These are phyloP conservation scores for Podaxis rugospora DNA, from an alignment of 768 basidiomycete genomes.

Conservation along the genomic window DNA sequence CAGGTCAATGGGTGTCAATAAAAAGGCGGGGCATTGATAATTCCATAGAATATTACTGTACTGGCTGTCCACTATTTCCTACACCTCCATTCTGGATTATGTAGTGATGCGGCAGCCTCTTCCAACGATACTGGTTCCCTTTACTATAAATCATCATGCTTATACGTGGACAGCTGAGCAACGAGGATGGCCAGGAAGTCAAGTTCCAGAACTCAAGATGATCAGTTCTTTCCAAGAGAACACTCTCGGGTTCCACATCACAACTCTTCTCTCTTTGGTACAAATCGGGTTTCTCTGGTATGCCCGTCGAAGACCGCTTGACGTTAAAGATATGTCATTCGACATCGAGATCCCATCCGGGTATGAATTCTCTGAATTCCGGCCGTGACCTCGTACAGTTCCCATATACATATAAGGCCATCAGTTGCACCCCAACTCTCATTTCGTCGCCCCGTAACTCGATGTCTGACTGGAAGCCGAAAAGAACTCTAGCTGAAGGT, in stretches of 20 bases:
- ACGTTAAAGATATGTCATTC: neutral
- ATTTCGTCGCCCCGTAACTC: slow-evolving; percentile 3
- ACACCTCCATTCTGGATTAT: too few species aligned
- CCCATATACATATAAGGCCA: slow-evolving; percentile 3
- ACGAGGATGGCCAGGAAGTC: too few species aligned
- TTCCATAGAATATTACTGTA: too few species aligned
- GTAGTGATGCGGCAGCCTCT: too few species aligned
- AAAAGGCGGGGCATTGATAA: too few species aligned
- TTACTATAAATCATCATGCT: too few species aligned
- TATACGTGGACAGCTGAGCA: too few species aligned
- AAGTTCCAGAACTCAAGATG: too few species aligned
- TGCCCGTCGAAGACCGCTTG: neutral
- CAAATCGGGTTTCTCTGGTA: neutral
- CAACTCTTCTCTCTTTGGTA: neutral
- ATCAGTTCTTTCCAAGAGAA: neutral
- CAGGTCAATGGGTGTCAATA: too few species aligned
- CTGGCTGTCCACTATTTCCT: too few species aligned
- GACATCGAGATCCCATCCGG: neutral
- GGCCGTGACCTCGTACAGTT: neutral
- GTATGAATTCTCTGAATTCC: neutral
- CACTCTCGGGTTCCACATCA: neutral
- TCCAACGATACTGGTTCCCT: too few species aligned
- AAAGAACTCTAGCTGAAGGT: slow-evolving; percentile 27
- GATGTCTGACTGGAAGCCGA: slow-evolving; percentile 26
- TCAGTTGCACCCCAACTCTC: neutral